phyloP scores from a whole-genome alignment of 2,329 filamentous ascomycete genomes.

The Colletotrichum limetticola region DNA sequence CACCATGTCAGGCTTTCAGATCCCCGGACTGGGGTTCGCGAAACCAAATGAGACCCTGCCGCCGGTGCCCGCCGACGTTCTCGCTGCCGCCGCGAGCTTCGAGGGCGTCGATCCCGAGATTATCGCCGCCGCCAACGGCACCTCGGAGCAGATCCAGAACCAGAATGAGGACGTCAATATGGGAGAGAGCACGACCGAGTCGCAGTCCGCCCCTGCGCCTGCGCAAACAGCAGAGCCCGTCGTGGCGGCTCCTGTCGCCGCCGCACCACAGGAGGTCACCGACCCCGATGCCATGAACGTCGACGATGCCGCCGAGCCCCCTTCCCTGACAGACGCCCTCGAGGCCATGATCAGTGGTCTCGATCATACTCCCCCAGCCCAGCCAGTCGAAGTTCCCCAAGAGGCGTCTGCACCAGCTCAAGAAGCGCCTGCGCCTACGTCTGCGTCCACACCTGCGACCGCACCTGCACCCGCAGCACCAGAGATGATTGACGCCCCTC shows the following conservation, averaged over 20 bases:
- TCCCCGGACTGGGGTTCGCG: conserved; percentile 55
- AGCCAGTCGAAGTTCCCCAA: neutral
- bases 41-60: conserved; percentile 54
- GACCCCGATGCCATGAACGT: conserved; percentile 48
- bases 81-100: conserved; percentile 43
- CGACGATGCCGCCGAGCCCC: conserved; percentile 48
- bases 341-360: conserved; percentile 57
- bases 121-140: neutral
- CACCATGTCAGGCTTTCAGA: conserved; percentile 54
- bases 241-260: conserved; percentile 17
- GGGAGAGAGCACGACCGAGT: conserved; percentile 7
- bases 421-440: neutral
- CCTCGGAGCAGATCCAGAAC: neutral
- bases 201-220: neutral
- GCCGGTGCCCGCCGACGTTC: conserved; percentile 47
- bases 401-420: neutral
- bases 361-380: conserved; percentile 29
- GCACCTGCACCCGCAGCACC: neutral
- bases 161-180: conserved; percentile 21
- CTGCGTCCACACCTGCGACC: neutral
- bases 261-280: neutral
- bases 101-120: conserved; percentile 10
- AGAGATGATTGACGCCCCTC: too few species aligned
- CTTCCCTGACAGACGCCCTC: conserved; percentile 53
- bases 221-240: neutral